Evolutionary conservation across 441 rosid genomes (phyloP).

Genomic region (Syzygium syzygioides): DNA sequence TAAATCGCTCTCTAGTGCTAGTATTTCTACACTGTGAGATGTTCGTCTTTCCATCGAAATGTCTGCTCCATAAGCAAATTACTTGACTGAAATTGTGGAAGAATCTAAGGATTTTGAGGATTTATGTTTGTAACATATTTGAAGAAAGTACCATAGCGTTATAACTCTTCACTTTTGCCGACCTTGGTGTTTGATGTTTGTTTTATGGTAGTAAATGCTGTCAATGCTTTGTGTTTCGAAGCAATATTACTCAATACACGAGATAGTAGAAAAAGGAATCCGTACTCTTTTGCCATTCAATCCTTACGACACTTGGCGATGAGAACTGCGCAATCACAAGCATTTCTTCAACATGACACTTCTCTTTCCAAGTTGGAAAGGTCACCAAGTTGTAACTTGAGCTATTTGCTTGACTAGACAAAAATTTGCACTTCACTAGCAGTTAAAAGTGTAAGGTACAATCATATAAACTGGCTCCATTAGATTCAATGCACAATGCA

Average conservation of each 20-base stretch:
- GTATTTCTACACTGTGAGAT: accelerated
- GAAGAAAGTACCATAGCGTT: not conserved
- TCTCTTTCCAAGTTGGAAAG: not conserved
- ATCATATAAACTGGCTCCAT: not conserved
- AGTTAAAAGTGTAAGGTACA: accelerated
- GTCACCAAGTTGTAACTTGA: not conserved
- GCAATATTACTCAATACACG: not conserved
- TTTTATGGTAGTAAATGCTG: not conserved
- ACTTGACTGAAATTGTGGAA: not conserved
- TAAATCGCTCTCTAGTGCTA: not conserved
- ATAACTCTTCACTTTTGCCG: not conserved
- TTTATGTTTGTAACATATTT: not conserved
- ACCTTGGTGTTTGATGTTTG: not conserved
- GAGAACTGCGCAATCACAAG: not conserved
- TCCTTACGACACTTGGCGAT: accelerated
- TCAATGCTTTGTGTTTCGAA: not conserved
- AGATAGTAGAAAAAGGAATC: not conserved
- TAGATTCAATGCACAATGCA: not conserved
- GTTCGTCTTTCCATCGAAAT: not conserved
- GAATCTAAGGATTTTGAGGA: not conserved
- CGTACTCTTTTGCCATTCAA: not conserved
- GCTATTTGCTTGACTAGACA: not conserved
- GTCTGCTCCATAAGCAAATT: not conserved
- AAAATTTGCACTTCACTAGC: not conserved
- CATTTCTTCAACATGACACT: not conserved